Percentiles rank a stretch among this genome's conserved stretches.
Conservation (phyloP, 108 stramenopile species). For the Asterionellopsis glacialis region DNA sequence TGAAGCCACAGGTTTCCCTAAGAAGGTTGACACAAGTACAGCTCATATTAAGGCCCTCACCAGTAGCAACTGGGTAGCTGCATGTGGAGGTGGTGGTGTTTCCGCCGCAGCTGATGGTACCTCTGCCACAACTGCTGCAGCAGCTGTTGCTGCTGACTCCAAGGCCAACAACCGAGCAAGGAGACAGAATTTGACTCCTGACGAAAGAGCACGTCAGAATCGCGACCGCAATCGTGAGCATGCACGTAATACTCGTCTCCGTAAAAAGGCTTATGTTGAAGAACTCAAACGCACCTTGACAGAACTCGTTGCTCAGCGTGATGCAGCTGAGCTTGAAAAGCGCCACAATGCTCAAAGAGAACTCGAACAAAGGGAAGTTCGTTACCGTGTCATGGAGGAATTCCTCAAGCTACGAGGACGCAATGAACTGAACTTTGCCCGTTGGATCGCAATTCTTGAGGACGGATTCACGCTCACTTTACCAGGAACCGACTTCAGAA, state of each 20-base stretch:
- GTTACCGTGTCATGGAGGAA: slow-evolving; percentile 81
- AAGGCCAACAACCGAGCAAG: slow-evolving; percentile 59
- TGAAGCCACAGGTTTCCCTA: slow-evolving; percentile 4
- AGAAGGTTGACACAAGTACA: slow-evolving; percentile 70
- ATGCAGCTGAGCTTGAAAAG: slow-evolving; percentile 65
- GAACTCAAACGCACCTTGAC: slow-evolving; percentile 86
- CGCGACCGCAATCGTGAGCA: slow-evolving; percentile 96
- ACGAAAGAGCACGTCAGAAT: slow-evolving; percentile 85
- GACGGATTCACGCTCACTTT: slow-evolving; percentile 68
- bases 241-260: slow-evolving; percentile 92
- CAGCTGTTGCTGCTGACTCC: slow-evolving; percentile 23
- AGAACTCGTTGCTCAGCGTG: slow-evolving; percentile 74
- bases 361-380: slow-evolving; percentile 74
- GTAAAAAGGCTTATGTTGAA: slow-evolving; percentile 95
- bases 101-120: slow-evolving; percentile 17
- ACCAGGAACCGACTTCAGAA: slow-evolving; percentile 58
- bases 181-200: slow-evolving; percentile 72
- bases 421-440: slow-evolving; percentile 60
- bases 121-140: slow-evolving; percentile 2
- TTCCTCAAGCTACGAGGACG: slow-evolving; percentile 75
- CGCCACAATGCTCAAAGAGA: slow-evolving; percentile 57
- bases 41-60: slow-evolving; percentile 81
- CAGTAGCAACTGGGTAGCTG: slow-evolving; percentile 80
- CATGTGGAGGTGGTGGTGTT: slow-evolving; percentile 36
- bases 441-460: slow-evolving; percentile 83